Conservation (phyloP, 2,329 filamentous ascomycete genomes). For the Dactylellina drechsleri region DNA sequence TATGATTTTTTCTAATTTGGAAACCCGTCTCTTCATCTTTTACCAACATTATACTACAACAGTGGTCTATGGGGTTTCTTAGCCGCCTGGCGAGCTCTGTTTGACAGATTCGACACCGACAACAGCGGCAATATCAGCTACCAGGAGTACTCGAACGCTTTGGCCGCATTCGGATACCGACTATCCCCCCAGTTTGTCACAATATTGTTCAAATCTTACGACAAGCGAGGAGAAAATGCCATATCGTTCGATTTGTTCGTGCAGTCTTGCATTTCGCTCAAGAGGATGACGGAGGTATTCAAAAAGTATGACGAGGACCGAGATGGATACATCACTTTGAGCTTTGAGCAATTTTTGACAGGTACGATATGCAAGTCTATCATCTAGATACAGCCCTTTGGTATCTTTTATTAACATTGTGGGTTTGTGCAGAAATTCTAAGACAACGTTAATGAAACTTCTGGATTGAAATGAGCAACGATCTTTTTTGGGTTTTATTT, state of each 20-base stretch:
- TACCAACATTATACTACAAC: background rate
- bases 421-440: slow-evolving; percentile 55
- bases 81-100: slow-evolving; percentile 90
- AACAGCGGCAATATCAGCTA: slow-evolving; percentile 85
- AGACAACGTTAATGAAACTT: slow-evolving; percentile 53
- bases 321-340: slow-evolving; percentile 87
- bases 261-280: slow-evolving; percentile 94
- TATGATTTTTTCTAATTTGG: too few relatives aligned
- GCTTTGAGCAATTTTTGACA: slow-evolving; percentile 76
- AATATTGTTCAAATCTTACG: slow-evolving; percentile 87
- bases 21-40: too few relatives aligned
- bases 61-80: slow-evolving; percentile 92
- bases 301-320: slow-evolving; percentile 98
- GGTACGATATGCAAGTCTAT: background rate
- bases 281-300: slow-evolving; percentile 99
- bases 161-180: slow-evolving; percentile 92
- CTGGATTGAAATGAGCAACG: slow-evolving; percentile 22
- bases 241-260: slow-evolving; percentile 88
- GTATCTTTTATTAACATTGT: background rate
- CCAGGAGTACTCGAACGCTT: slow-evolving; percentile 86
- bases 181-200: slow-evolving; percentile 84
- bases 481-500: background rate
- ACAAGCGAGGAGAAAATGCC: slow-evolving; percentile 70
- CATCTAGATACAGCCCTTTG: too few relatives aligned
- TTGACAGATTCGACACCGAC: slow-evolving; percentile 94